Base-by-base conservation (phyloP, 306 rosid genomes). In the Datisca glomerata region DNA sequence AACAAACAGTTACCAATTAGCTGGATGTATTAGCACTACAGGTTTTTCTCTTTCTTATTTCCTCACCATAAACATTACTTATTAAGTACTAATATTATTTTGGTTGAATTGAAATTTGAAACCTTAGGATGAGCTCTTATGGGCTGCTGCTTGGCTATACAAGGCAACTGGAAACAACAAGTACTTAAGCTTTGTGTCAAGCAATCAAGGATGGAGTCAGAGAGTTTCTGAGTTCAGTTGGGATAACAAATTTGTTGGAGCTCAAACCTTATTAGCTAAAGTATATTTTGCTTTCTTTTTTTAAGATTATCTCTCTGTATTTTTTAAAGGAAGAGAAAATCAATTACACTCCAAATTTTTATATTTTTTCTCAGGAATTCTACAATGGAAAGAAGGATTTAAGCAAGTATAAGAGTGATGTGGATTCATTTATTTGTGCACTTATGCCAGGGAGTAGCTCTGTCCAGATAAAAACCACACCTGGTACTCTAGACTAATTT, bases 221-320 rank as follows among this genome's bases (percentile, higher is more conserved):
- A 55, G 47, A 0, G 66, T 49, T 7, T 33, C 77, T 24, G 94
- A 82, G 66, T 82, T 82, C 63, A 82, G 93, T 56, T 87, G 96
- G 96, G 94, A 87, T 51, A 76, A 69, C 78, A 87, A 87, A 56
- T 70, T 79, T 57, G 76, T 58, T 37, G 96, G 96, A 62, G 94
- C 80, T 63, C 94, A 87, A 24, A 67, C 71, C 18, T 53, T 87
- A 60, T 69, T 79, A 4, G 60, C 85, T 31, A 49, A 69, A 70
- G 96, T 80, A 14, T 40, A 35, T 25, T 18, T 14, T 8, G 4
- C 34, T 3, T n/a, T 27, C 35, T 8, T n/a, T 29, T 29, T 29
- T 2, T 1, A 29, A 8, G 2, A 8, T 37, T 12, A 37, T 10
- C 42, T 12, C 1, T 37, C 36, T 3, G 3, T 31, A 31, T 2